Conservation (phyloP, 441 rosid species). For the Bocquillonia castaneifolia region DNA sequence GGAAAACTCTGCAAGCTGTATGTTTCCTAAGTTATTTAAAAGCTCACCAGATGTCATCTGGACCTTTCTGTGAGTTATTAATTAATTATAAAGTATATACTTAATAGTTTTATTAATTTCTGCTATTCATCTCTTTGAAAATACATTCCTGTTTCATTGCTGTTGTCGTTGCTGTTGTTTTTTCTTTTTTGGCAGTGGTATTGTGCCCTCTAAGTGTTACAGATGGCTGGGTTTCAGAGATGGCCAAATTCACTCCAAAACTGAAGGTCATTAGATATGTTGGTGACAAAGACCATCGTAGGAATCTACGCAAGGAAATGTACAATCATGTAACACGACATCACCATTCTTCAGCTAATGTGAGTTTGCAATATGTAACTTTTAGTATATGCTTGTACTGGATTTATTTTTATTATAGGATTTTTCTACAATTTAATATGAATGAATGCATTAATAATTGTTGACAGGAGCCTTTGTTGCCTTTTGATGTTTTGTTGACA, state of each 20-base stretch:
- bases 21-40: constrained; percentile 73
- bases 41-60: constrained; percentile 39
- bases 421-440: neutral
- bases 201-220: constrained; percentile 82
- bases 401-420: neutral
- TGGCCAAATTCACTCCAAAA: constrained; percentile 59
- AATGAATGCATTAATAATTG: neutral
- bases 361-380: constrained; percentile 28
- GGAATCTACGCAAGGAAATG: constrained; percentile 46
- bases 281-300: constrained; percentile 64
- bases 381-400: neutral
- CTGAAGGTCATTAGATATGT: constrained; percentile 63
- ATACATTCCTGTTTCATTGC: constrained; percentile 2
- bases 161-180: too few species aligned
- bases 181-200: constrained; percentile 50
- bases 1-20: constrained; percentile 84
- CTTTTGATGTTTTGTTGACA: constrained; percentile 74
- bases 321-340: constrained; percentile 40
- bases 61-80: constrained; percentile 69
- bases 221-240: constrained; percentile 83
- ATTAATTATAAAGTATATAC: constrained; percentile 10
- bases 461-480: constrained; percentile 49
- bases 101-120: constrained; percentile 12
- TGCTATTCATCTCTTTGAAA: neutral
- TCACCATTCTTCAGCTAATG: constrained; percentile 32